Conservation (phyloP, 805 yeast species). For the Saccharomycodes ludwigii region DNA sequence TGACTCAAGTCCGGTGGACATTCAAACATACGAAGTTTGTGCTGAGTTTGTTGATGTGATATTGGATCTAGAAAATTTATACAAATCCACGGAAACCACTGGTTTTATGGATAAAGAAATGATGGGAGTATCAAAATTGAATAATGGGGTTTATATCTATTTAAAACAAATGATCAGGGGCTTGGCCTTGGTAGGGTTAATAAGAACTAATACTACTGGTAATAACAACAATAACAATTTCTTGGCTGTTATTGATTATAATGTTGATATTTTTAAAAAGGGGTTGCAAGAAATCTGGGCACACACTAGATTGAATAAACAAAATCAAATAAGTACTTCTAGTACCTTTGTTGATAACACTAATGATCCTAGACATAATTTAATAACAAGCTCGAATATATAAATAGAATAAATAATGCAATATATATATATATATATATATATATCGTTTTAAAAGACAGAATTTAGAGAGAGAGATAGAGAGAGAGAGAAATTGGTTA, state of each 20-base stretch:
- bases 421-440: too few species aligned
- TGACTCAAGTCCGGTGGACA: constrained; percentile 90
- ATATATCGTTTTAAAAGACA: too few species aligned
- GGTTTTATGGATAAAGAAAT: constrained; percentile 25
- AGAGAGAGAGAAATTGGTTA: too few species aligned
- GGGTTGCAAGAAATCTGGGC: constrained; percentile 60
- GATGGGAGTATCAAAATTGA: constrained; percentile 61
- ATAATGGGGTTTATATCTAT: constrained; percentile 75
- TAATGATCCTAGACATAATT: too few species aligned
- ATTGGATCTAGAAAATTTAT: constrained; percentile 70
- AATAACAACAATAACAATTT: constrained; percentile 31
- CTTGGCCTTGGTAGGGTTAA: constrained; percentile 77
- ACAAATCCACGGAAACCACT: constrained; percentile 15
- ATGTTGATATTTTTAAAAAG: constrained; percentile 67
- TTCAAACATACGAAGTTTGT: constrained; percentile 91
- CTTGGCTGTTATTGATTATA: constrained; percentile 71
- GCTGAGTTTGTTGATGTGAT: constrained; percentile 95
- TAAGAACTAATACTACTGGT: constrained; percentile 46
- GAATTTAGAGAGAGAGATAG: too few species aligned
- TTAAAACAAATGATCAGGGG: constrained; percentile 89
- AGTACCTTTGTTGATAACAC: too few species aligned
- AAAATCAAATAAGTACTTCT: too few species aligned
- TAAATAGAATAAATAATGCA: too few species aligned
- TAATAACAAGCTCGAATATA: too few species aligned
- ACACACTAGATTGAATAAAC: too few species aligned